Percentiles rank a stretch among this genome's conserved stretches.
Conservation (phyloP, 805 yeast genomes). For the Lipomyces anomalus region DNA sequence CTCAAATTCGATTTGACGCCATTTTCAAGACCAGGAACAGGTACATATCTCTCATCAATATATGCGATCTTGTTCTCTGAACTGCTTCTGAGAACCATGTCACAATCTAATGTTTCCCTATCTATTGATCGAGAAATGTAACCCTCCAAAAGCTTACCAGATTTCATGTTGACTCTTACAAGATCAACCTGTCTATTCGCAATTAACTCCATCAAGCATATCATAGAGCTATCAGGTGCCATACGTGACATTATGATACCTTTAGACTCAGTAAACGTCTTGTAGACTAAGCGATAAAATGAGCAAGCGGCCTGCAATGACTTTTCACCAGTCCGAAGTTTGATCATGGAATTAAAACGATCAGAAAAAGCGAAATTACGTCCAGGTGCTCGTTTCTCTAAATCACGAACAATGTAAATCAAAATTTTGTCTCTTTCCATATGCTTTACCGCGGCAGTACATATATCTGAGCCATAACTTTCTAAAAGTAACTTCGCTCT, state of each 20-base stretch:
- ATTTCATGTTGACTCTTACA: constrained; percentile 51
- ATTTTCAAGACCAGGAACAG: constrained; percentile 5
- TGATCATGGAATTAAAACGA: constrained; percentile 39
- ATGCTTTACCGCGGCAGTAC: constrained; percentile 45
- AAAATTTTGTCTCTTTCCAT: constrained; percentile 44
- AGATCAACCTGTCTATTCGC: constrained; percentile 41
- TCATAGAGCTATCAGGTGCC: constrained; percentile 58
- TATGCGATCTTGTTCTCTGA: constrained; percentile 13
- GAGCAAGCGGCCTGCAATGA: constrained; percentile 43
- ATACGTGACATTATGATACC: constrained; percentile 53
- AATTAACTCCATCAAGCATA: constrained; percentile 52
- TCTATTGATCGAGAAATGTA: constrained; percentile 76
- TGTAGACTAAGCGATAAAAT: constrained; percentile 42
- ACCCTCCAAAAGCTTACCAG: constrained; percentile 43
- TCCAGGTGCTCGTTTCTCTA: constrained; percentile 36
- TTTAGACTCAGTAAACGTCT: constrained; percentile 41
- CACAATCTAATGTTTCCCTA: constrained; percentile 60
- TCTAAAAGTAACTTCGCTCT: constrained; percentile 46
- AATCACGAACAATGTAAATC: constrained; percentile 33
- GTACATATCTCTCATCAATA: constrained; percentile 9
- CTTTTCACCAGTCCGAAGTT: constrained; percentile 36
- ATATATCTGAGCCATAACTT: constrained; percentile 42
- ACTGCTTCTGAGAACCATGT: constrained; percentile 41
- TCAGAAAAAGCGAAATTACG: constrained; percentile 56
- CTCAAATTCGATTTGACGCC: constrained; percentile 6